These are phyloP conservation scores for Otatea glauca DNA, from an alignment of 176 grass and related monocot species.

Conservation along the genomic window DNA sequence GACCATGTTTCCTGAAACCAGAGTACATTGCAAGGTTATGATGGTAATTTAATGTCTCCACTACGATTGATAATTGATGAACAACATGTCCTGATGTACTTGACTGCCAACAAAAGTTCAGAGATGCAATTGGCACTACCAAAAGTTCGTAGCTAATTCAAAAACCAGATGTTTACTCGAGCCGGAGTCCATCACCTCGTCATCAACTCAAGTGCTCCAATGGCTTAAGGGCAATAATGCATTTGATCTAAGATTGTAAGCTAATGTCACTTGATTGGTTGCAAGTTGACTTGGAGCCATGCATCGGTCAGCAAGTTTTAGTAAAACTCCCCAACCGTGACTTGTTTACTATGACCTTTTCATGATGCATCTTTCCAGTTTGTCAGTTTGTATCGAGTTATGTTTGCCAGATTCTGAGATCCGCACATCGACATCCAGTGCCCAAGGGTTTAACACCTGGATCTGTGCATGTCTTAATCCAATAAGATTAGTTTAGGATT, in stretches of 20 bases:
- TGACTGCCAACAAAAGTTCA: not conserved
- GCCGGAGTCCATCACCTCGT: not conserved
- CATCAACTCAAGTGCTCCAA: conserved; percentile 8
- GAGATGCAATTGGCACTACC: not conserved
- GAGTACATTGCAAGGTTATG: not conserved
- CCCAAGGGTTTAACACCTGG: conserved; percentile 40
- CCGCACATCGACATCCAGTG: conserved; percentile 5
- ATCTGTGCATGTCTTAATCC: conserved; percentile 10
- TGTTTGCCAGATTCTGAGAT: not conserved
- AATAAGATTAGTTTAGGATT: not conserved
- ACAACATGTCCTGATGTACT: not conserved
- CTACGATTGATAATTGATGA: not conserved
- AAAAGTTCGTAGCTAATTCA: not conserved
- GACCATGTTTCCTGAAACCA: not conserved
- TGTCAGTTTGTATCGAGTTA: conserved; percentile 9
- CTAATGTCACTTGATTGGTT: not conserved
- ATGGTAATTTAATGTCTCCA: not conserved
- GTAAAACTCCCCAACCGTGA: conserved; percentile 22
- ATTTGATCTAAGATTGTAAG: not conserved
- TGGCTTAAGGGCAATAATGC: conserved; percentile 23
- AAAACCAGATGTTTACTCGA: not conserved
- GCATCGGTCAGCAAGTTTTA: not conserved
- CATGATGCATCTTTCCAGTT: not conserved
- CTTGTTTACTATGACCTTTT: not conserved
- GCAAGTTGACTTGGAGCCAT: conserved; percentile 16